phyloP scores from a whole-genome alignment of 805 yeast genomes.

The Zygoascus bituminiphila region DNA sequence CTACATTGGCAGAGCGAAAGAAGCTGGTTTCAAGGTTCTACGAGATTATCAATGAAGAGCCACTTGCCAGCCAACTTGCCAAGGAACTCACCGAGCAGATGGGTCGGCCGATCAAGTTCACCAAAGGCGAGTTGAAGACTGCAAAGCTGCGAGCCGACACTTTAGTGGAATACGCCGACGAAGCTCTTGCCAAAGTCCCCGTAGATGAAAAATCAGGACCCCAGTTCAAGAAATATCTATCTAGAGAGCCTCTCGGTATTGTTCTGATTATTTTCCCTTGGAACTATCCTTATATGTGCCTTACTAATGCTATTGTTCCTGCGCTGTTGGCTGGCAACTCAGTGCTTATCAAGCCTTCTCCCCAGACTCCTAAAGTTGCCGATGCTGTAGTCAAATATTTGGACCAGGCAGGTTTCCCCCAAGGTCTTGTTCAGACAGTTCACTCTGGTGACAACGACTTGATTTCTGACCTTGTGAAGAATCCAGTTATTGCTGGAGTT shows the following conservation, averaged over 20 bases:
- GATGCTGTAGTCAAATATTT: slow-evolving; percentile 55
- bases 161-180: slow-evolving; percentile 25
- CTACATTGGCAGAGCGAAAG: slow-evolving; percentile 22
- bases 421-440: slow-evolving; percentile 71
- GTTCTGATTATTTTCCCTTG: slow-evolving; percentile 88
- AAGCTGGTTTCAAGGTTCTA: slow-evolving; percentile 19
- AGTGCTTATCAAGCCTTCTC: slow-evolving; percentile 78
- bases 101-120: slow-evolving; percentile 30
- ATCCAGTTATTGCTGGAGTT: slow-evolving; percentile 64
- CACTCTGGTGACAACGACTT: slow-evolving; percentile 65
- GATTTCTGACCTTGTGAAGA: slow-evolving; percentile 59
- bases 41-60: slow-evolving; percentile 19
- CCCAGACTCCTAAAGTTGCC: slow-evolving; percentile 79
- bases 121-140: slow-evolving; percentile 26
- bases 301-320: slow-evolving; percentile 83
- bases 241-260: slow-evolving; percentile 78
- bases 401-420: slow-evolving; percentile 72
- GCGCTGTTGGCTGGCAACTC: slow-evolving; percentile 83
- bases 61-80: slow-evolving; percentile 20
- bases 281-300: slow-evolving; percentile 87
- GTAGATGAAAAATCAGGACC: slow-evolving; percentile 21
- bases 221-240: slow-evolving; percentile 27
- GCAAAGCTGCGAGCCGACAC: slow-evolving; percentile 24
- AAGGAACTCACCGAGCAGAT: slow-evolving; percentile 27
- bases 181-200: slow-evolving; percentile 25